phyloP scores from a whole-genome alignment of 2,329 filamentous ascomycete species.

The Trichoderma oligosporum region DNA sequence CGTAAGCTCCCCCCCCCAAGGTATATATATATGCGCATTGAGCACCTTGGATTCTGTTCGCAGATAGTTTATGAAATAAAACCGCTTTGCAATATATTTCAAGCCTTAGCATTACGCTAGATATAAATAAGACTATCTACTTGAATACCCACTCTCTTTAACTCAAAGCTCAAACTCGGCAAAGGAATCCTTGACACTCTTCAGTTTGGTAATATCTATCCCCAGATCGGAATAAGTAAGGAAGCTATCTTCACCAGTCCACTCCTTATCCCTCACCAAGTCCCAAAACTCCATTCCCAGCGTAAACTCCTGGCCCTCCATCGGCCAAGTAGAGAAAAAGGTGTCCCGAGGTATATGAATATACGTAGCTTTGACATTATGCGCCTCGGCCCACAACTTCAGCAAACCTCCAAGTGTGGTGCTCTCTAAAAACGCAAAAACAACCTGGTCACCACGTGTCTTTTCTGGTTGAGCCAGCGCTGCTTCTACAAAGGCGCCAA shows the following conservation, averaged over 20 bases:
- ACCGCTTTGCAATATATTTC: too few species aligned
- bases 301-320: not conserved
- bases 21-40: too few species aligned
- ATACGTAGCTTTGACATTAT: conserved; percentile 1
- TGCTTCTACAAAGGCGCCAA: not conserved
- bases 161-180: not conserved
- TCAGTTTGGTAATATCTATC: not conserved
- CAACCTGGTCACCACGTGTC: not conserved
- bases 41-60: too few species aligned
- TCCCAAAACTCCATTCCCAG: conserved; percentile 2
- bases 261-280: not conserved
- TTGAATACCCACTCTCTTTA: not conserved
- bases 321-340: not conserved
- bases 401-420: not conserved
- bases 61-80: too few species aligned
- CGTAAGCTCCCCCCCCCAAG: too few species aligned
- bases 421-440: not conserved
- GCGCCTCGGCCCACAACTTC: not conserved
- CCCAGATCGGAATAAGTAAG: not conserved
- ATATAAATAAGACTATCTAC: too few species aligned
- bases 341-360: not conserved
- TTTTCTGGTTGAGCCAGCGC: not conserved
- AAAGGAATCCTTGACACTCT: not conserved
- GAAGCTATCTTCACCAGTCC: not conserved
- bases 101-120: too few species aligned